phyloP scores from a whole-genome alignment of 2,329 filamentous ascomycete species.

The Fusarium drepaniforme region DNA sequence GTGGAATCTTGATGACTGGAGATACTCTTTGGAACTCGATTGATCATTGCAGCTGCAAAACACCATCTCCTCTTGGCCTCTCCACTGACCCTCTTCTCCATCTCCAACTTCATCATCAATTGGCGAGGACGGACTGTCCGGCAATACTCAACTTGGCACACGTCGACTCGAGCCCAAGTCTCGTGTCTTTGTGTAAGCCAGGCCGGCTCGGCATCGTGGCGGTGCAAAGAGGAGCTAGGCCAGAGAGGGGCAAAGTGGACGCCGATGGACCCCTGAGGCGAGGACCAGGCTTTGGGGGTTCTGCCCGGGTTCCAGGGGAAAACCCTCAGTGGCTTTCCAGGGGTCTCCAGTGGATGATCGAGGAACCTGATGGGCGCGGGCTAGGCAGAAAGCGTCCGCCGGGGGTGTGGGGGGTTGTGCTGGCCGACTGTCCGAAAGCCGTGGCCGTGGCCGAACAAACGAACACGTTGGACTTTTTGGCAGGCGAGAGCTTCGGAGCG shows the following conservation, averaged over 20 bases:
- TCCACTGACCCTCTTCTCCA: conserved; percentile 29
- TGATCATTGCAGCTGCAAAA: conserved; percentile 19
- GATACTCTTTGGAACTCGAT: background rate
- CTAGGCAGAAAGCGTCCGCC: conserved; percentile 6
- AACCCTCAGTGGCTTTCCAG: conserved; percentile 27
- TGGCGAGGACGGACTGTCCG: conserved; percentile 35
- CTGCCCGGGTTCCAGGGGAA: background rate
- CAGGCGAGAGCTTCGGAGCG: conserved; percentile 4
- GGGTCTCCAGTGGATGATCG: conserved; percentile 1
- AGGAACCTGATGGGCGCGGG: background rate
- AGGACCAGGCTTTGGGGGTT: background rate
- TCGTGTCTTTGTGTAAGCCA: conserved; percentile 30
- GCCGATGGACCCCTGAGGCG: conserved; percentile 10
- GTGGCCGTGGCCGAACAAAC: conserved; percentile 32
- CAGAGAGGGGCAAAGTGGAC: conserved; percentile 4
- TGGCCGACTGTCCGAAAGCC: conserved; percentile 34
- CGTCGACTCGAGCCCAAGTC: conserved; percentile 16
- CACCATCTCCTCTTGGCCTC: conserved; percentile 16
- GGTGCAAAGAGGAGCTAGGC: conserved; percentile 31
- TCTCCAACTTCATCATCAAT: conserved; percentile 21
- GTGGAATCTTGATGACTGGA: background rate
- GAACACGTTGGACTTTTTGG: conserved; percentile 48
- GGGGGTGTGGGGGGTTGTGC: conserved; percentile 34
- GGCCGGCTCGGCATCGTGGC: conserved; percentile 37
- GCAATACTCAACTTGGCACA: conserved; percentile 39